These are phyloP conservation scores for Corymbia calophylla DNA, from an alignment of 441 rosid genomes.

Conservation along the genomic window DNA sequence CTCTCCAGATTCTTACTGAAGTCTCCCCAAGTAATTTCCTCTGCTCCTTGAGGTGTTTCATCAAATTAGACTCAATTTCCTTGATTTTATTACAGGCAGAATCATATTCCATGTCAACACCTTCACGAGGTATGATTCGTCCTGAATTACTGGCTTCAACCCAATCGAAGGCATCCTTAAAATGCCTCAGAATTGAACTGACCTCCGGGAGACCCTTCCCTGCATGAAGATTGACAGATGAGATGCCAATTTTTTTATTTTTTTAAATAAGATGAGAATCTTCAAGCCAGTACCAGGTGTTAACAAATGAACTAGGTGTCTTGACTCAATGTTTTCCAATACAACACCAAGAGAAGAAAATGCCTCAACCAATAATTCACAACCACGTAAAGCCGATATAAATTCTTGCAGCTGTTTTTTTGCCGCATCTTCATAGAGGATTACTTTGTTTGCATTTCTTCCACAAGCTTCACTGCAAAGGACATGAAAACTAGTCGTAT, in stretches of 20 bases:
- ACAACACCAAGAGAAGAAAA: slow-evolving; percentile 65
- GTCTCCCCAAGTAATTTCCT: slow-evolving; percentile 68
- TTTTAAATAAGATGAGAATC: neutral
- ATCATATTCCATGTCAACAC: slow-evolving; percentile 80
- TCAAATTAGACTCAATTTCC: slow-evolving; percentile 58
- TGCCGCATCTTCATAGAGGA: slow-evolving; percentile 86
- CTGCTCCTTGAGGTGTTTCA: slow-evolving; percentile 83
- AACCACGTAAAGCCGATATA: slow-evolving; percentile 80
- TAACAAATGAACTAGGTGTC: slow-evolving; percentile 56
- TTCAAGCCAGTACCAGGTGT: slow-evolving; percentile 50
- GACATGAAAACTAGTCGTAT: slow-evolving; percentile 2
- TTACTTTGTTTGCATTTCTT: slow-evolving; percentile 84
- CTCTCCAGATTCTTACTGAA: slow-evolving; percentile 47
- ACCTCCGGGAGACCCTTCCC: slow-evolving; percentile 69
- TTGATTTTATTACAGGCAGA: slow-evolving; percentile 48
- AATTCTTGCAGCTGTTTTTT: slow-evolving; percentile 92
- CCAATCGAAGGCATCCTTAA: slow-evolving; percentile 97
- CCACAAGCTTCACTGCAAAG: slow-evolving; percentile 83
- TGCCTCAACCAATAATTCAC: slow-evolving; percentile 73
- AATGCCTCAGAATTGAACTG: slow-evolving; percentile 54
- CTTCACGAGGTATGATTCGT: slow-evolving; percentile 84
- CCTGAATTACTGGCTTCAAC: slow-evolving; percentile 85
- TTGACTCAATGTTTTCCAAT: slow-evolving; percentile 64
- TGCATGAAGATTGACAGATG: slow-evolving; percentile 18
- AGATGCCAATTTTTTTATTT: slow-evolving; percentile 1